Evolutionary conservation across 2,329 filamentous ascomycete genomes (phyloP).

Genomic region (Erysiphe neolycopersici): DNA sequence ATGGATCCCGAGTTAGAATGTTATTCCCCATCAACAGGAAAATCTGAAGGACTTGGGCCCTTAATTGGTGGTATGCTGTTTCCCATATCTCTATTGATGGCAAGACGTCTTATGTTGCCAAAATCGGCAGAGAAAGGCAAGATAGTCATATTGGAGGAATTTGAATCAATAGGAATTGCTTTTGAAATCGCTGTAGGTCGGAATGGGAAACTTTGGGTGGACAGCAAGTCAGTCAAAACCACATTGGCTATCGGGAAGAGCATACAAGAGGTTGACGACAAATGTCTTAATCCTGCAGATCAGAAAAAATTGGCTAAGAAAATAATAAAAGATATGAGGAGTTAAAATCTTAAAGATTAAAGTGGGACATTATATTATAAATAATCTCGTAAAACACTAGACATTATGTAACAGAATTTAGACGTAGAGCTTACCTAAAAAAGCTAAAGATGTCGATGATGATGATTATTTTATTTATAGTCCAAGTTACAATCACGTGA

Average conservation of each 20-base stretch:
- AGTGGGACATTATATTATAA: too few relatives aligned
- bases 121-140: slow-evolving; percentile 33
- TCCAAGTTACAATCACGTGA: too few relatives aligned
- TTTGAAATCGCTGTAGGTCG: slow-evolving; percentile 88
- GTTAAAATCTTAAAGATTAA: not conserved
- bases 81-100: slow-evolving; percentile 51
- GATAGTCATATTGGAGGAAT: slow-evolving; percentile 49
- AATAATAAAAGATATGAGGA: slow-evolving; percentile 15
- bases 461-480: too few relatives aligned
- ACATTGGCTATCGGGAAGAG: slow-evolving; percentile 57
- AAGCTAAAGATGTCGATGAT: too few relatives aligned
- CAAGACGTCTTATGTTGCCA: slow-evolving; percentile 47
- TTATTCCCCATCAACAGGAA: slow-evolving; percentile 62
- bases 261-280: slow-evolving; percentile 50
- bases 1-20: slow-evolving; percentile 83
- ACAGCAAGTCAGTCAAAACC: slow-evolving; percentile 45
- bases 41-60: slow-evolving; percentile 65
- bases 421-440: too few relatives aligned
- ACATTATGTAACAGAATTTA: too few relatives aligned
- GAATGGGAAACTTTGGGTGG: slow-evolving; percentile 82
- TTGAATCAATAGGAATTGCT: slow-evolving; percentile 47
- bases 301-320: slow-evolving; percentile 45
- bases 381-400: too few relatives aligned
- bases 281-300: slow-evolving; percentile 30
- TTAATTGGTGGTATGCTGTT: slow-evolving; percentile 72